Conservation (phyloP, 345 rosid species). For the Combretum micranthum region DNA sequence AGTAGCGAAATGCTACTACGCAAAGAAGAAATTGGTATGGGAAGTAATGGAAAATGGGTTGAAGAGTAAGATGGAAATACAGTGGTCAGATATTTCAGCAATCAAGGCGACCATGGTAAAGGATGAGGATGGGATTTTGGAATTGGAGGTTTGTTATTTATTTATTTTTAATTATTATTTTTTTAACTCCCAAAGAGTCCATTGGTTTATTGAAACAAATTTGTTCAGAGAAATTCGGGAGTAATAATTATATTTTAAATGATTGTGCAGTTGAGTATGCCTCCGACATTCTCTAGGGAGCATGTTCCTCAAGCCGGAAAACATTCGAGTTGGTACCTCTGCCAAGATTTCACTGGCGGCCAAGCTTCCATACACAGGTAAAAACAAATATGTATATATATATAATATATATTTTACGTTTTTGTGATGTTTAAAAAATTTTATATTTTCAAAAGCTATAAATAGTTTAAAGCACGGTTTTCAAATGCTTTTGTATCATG, state of each 20-base stretch:
- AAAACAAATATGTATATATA: too few species aligned
- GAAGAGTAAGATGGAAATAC: conserved; percentile 36
- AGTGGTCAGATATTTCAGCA: conserved; percentile 28
- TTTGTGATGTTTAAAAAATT: too few species aligned
- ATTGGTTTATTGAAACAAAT: background rate
- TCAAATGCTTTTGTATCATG: too few species aligned
- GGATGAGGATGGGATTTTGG: conserved; percentile 19
- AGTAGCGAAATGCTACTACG: conserved; percentile 53
- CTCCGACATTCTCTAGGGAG: conserved; percentile 14
- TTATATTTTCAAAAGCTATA: too few species aligned
- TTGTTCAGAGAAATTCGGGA: background rate
- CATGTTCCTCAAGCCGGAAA: conserved; percentile 14
- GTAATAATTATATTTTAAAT: background rate
- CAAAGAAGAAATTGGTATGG: conserved; percentile 60
- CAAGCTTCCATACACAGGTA: conserved; percentile 13
- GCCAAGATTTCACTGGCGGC: conserved; percentile 9
- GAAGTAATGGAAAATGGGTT: conserved; percentile 27
- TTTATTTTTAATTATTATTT: too few species aligned
- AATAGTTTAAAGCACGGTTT: too few species aligned
- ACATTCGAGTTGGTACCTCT: conserved; percentile 12
- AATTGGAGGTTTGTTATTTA: conserved; percentile 25
- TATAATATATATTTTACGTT: background rate
- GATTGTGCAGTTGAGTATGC: conserved; percentile 15
- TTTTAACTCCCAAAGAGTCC: background rate
- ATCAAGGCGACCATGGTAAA: conserved; percentile 14